These are phyloP conservation scores for Trichoderma arundinaceum DNA, from an alignment of 2,329 filamentous ascomycete species.

Conservation along the genomic window DNA sequence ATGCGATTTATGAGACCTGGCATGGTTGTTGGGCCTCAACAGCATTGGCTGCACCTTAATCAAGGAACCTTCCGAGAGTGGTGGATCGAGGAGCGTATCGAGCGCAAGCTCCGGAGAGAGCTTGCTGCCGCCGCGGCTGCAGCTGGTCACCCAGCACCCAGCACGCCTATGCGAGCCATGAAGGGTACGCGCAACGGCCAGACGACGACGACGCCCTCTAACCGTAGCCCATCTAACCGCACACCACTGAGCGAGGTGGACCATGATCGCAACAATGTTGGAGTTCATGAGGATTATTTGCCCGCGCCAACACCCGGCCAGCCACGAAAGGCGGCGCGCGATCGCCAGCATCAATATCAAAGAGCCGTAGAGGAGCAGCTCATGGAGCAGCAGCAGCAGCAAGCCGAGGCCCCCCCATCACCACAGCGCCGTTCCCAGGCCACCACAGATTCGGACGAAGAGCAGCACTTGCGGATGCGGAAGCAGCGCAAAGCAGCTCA, in stretches of 20 bases:
- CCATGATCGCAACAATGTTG: constrained; percentile 71
- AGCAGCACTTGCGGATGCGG: constrained; percentile 77
- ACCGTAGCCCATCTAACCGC: constrained; percentile 74
- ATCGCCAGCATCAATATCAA: constrained; percentile 76
- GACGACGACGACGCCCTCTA: constrained; percentile 82
- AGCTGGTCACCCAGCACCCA: constrained; percentile 52
- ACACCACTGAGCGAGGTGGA: constrained; percentile 94
- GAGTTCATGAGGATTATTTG: constrained; percentile 85
- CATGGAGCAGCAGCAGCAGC: constrained; percentile 56
- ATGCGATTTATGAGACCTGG: constrained; percentile 99
- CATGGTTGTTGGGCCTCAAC: constrained; percentile 98
- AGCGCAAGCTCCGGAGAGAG: constrained; percentile 68
- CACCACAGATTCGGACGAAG: constrained; percentile 77
- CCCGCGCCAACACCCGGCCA: constrained; percentile 95
- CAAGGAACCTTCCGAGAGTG: constrained; percentile 97
- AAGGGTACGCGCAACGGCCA: constrained; percentile 67
- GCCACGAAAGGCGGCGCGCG: constrained; percentile 85
- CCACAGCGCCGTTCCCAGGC: constrained; percentile 62
- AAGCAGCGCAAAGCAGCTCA: constrained; percentile 69
- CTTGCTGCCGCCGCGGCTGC: constrained; percentile 52
- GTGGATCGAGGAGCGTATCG: constrained; percentile 90
- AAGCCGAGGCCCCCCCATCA: constrained; percentile 60
- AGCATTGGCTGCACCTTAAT: constrained; percentile 98
- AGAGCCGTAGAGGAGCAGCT: constrained; percentile 59
- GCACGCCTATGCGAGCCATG: constrained; percentile 66